phyloP scores from a whole-genome alignment of 352 stramenopile genomes.

The Phytopythium ostracodes region DNA sequence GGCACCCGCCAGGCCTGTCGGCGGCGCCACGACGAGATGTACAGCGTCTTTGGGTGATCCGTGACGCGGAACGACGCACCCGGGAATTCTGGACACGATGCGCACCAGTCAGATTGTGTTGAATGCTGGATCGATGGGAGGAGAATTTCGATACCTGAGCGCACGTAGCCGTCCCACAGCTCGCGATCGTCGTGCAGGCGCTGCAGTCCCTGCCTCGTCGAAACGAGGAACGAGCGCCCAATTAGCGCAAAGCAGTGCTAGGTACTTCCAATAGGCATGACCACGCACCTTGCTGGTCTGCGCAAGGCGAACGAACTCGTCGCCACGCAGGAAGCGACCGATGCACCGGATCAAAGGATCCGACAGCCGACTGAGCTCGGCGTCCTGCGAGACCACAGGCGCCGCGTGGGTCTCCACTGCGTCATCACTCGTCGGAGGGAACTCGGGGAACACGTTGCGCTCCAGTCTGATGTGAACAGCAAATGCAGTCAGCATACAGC shows the following conservation, averaged over 20 bases:
- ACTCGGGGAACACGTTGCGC: slow-evolving; percentile 37
- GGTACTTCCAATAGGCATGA: too few relatives aligned
- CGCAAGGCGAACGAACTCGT: slow-evolving; percentile 29
- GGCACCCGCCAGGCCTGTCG: background rate
- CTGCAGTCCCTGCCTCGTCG: slow-evolving; percentile 20
- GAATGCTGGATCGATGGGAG: background rate
- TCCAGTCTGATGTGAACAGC: slow-evolving; percentile 20
- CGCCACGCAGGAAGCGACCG: slow-evolving; percentile 21
- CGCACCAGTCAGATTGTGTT: background rate
- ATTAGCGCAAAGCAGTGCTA: background rate
- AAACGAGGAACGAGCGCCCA: background rate
- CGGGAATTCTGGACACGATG: slow-evolving; percentile 16
- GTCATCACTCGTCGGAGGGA: slow-evolving; percentile 8
- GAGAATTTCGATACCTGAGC: slow-evolving; percentile 15
- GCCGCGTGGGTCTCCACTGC: background rate
- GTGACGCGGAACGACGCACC: background rate
- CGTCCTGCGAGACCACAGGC: slow-evolving; percentile 15
- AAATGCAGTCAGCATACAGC: background rate
- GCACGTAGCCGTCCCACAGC: slow-evolving; percentile 30
- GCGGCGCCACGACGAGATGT: slow-evolving; percentile 14
- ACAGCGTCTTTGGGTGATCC: slow-evolving; percentile 15
- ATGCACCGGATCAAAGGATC: slow-evolving; percentile 24
- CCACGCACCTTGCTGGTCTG: slow-evolving; percentile 41
- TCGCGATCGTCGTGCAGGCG: slow-evolving; percentile 14
- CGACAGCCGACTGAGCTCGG: slow-evolving; percentile 38